A percentile compares a stretch with the other conserved stretches of the same genome.
These are phyloP conservation scores for Bolboschoenoplectus hybrid DNA, from an alignment of 202 grass and related monocot species.

Conservation along the genomic window DNA sequence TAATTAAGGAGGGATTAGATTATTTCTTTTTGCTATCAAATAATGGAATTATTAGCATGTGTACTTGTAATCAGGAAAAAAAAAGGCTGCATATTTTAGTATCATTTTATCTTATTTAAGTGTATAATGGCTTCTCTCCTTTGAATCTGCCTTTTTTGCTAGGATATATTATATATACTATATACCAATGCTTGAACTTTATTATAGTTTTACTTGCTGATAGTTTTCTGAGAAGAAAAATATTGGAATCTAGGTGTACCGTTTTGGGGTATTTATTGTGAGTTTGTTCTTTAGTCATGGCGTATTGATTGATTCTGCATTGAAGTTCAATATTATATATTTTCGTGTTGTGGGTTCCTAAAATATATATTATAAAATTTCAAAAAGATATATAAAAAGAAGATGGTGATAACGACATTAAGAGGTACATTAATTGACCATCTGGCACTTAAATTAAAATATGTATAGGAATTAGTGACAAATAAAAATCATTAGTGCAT, in stretches of 20 bases:
- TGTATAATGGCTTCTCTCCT: not conserved
- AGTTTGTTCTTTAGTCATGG: not conserved
- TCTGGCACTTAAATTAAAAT: not conserved
- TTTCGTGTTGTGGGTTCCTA: not conserved
- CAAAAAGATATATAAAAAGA: not conserved
- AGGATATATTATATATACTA: not conserved
- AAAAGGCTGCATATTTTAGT: not conserved
- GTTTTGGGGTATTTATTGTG: not conserved
- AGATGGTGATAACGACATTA: not conserved
- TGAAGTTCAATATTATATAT: not conserved
- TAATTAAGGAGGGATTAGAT: conserved; percentile 15
- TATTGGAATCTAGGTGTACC: not conserved
- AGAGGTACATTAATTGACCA: not conserved
- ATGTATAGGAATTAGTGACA: not conserved
- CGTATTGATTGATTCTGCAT: not conserved
- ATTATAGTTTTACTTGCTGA: not conserved
- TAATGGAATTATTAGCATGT: conserved; percentile 10
- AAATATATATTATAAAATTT: no score
- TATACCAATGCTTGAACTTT: not conserved
- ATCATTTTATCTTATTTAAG: not conserved
- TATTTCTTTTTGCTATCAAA: not conserved
- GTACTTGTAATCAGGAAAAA: not conserved
- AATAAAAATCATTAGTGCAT: not conserved
- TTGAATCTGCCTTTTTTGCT: not conserved
- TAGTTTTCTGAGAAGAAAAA: not conserved